Percentiles rank a stretch among this genome's conserved stretches.
phyloP scores from a whole-genome alignment of 306 rosid genomes.

The Vigna trinervia region DNA sequence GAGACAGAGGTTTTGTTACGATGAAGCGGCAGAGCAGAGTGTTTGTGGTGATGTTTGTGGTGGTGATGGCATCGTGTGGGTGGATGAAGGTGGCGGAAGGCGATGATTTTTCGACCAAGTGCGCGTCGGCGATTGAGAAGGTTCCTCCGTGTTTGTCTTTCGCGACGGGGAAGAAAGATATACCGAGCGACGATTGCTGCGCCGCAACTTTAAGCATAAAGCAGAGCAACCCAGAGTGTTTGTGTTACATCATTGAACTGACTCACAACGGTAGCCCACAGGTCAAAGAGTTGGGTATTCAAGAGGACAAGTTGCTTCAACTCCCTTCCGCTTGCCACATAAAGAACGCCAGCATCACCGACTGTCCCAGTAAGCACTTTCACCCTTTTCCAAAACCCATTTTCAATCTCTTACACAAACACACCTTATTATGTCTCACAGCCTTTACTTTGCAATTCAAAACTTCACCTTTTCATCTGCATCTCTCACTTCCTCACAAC shows the following conservation, averaged over 20 bases:
- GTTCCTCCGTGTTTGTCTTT: conserved; percentile 62
- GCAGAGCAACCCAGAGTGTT: conserved; percentile 66
- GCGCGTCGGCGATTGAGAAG: conserved; percentile 49
- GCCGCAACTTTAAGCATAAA: conserved; percentile 52
- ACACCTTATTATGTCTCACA: too few species aligned
- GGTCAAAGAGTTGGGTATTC: conserved; percentile 67
- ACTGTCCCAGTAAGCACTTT: conserved; percentile 72
- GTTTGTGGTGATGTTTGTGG: conserved; percentile 2
- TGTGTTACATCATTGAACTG: conserved; percentile 75
- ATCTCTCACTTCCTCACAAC: too few species aligned
- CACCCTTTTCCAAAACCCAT: neutral
- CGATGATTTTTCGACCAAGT: conserved; percentile 48
- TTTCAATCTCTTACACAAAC: too few species aligned
- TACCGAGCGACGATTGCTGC: conserved; percentile 75
- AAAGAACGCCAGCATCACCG: conserved; percentile 56
- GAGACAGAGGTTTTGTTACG: too few species aligned
- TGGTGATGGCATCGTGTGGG: neutral
- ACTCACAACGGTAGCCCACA: conserved; percentile 57
- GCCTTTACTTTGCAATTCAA: too few species aligned
- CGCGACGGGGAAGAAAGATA: conserved; percentile 60
- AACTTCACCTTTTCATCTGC: too few species aligned
- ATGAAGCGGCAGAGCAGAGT: neutral
- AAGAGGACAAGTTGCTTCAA: conserved; percentile 66
- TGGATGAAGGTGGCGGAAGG: neutral
- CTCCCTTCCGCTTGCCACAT: conserved; percentile 75